Evolutionary conservation across 2,329 filamentous ascomycete species (phyloP), one percentile per base, ranked within the genome.

Genomic region (Paracoccidioides brasiliensis): DNA sequence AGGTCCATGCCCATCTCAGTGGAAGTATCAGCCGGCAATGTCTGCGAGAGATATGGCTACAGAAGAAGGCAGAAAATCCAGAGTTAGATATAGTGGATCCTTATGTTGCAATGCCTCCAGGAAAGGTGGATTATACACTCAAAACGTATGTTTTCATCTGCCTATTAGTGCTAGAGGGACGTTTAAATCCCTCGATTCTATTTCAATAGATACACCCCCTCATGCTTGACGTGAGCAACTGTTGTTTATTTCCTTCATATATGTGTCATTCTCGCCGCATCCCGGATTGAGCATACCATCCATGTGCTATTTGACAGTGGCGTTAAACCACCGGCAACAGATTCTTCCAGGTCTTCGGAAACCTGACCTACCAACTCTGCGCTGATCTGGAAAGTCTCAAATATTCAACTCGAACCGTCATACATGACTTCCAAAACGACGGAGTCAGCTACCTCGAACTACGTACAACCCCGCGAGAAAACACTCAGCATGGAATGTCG

Each of bases 1-100:
- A 90, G 84, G 79, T 91, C 54, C 88, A 93, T 64, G 87, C 88
- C 59, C 87, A 93, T 69, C 77, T 93, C 46, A 87, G 82, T 43
- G 87, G 88, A 54, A 89, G 85, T 68, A 88, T 93, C 67, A 85
- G 80, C 65, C 80, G 84, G 37, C 72, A 81, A 63, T 84, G 81
- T 58, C 80, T 93, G 1, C 86, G 89, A 65, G 79, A 87, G 41
- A 82, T 91, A 65, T 93, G 88, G 86, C 62, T 72, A 50, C 68
- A 69, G 55, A 86, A 83, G 66, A 80, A 78, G 57, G 70, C 72
- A 3, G 63, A 66, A 22, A 70, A 77, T 6, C 73, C 76, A 4
- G 65, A 74, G 28, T 78, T 82, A 2, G 66, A 75, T 8, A 72
- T 90, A 0, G 75, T 82, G 52, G 86, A 93, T 63, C 88, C 88